Conservation (phyloP, 2,329 filamentous ascomycete genomes). For the Colletotrichum salicis region DNA sequence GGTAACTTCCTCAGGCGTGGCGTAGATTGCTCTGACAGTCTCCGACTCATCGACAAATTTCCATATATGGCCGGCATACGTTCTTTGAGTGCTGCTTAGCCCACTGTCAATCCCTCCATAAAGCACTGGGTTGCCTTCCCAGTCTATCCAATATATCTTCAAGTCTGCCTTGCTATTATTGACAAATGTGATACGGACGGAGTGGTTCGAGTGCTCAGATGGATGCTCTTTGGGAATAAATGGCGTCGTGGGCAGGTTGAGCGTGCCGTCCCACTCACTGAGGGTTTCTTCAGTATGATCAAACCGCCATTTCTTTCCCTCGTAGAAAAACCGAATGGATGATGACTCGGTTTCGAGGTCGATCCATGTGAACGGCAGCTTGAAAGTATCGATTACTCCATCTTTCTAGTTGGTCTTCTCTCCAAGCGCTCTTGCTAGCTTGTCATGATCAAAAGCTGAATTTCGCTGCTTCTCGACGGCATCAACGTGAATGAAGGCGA, state of each 20-base stretch:
- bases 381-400: slow-evolving; percentile 15
- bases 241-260: slow-evolving; percentile 28
- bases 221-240: slow-evolving; percentile 36
- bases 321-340: slow-evolving; percentile 37
- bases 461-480: slow-evolving; percentile 20
- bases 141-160: slow-evolving; percentile 41
- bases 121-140: slow-evolving; percentile 32
- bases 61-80: slow-evolving; percentile 34
- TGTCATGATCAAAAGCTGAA: slow-evolving; percentile 40
- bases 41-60: slow-evolving; percentile 17
- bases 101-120: slow-evolving; percentile 24
- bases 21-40: slow-evolving; percentile 33
- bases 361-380: slow-evolving; percentile 41
- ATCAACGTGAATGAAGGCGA: slow-evolving; percentile 40
- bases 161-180: slow-evolving; percentile 39
- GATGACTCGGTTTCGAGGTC: slow-evolving; percentile 31
- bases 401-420: not conserved
- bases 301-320: slow-evolving; percentile 24
- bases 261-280: not conserved
- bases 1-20: not conserved
- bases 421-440: slow-evolving; percentile 36
- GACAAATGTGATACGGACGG: slow-evolving; percentile 38
- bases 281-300: not conserved
- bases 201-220: slow-evolving; percentile 33
- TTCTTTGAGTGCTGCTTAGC: not conserved